phyloP scores from a whole-genome alignment of 2,329 filamentous ascomycete genomes.

The Tetracladium maxilliforme region DNA sequence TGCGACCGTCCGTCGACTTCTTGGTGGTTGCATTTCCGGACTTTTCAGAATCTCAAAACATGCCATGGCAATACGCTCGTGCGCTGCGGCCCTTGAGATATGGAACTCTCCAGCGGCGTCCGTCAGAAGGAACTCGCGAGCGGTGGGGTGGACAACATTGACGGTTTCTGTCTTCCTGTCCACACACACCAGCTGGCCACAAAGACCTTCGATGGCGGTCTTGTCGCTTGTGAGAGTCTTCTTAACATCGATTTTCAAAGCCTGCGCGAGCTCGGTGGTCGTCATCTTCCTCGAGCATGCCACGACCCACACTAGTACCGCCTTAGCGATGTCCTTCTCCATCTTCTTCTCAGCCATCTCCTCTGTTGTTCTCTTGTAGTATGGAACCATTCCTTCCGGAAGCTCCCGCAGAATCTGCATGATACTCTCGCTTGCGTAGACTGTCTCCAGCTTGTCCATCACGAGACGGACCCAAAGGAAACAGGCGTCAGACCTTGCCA shows the following conservation, averaged over 20 bases:
- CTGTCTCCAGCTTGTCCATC: conserved; percentile 13
- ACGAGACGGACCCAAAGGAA: conserved; percentile 18
- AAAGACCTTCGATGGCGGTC: conserved; percentile 10
- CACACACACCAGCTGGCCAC: conserved; percentile 15
- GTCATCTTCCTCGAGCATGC: conserved; percentile 9
- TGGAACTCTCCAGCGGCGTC: conserved; percentile 10
- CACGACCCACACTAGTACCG: conserved; percentile 13
- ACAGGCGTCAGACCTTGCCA: conserved; percentile 12
- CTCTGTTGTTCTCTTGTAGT: conserved; percentile 8
- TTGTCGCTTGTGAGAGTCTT: conserved; percentile 8
- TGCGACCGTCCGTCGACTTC: conserved; percentile 1
- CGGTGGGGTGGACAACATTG: conserved; percentile 14
- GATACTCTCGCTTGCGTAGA: conserved; percentile 11
- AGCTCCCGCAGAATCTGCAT: conserved; percentile 13
- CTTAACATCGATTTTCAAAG: conserved; percentile 13
- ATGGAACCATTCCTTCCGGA: conserved; percentile 16
- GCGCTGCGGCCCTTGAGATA: conserved; percentile 8
- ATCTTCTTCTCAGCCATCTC: conserved; percentile 9
- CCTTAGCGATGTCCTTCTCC: conserved; percentile 12
- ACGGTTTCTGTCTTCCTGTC: conserved; percentile 7
- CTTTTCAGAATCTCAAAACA: conserved; percentile 11
- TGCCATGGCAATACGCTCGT: conserved; percentile 11
- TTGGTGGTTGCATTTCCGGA: conserved; percentile 6
- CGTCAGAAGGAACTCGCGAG: conserved; percentile 11
- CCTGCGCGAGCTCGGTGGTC: conserved; percentile 12